phyloP scores from a whole-genome alignment of 306 rosid genomes.

The Argentina anserina region DNA sequence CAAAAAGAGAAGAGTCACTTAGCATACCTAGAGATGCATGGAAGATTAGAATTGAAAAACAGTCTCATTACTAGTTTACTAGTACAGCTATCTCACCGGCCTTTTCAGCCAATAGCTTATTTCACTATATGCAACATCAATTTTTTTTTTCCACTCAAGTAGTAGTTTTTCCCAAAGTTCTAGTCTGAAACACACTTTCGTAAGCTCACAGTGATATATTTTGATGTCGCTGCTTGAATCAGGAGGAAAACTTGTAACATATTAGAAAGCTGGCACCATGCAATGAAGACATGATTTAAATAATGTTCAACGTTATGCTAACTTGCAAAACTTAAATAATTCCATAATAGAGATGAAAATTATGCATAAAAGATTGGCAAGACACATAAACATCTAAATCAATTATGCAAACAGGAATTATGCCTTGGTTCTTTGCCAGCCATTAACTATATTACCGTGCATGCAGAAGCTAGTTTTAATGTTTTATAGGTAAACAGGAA shows the following conservation, averaged over 20 bases:
- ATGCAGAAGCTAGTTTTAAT: too few species aligned
- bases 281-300: neutral
- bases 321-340: neutral
- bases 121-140: slow-evolving; percentile 73
- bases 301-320: neutral
- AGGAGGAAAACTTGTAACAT: slow-evolving; percentile 11
- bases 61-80: neutral
- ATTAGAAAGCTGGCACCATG: neutral
- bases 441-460: too few species aligned
- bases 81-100: slow-evolving; percentile 50
- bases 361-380: neutral
- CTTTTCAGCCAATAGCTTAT: slow-evolving; percentile 69
- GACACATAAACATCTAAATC: neutral
- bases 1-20: neutral
- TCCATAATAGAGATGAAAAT: neutral
- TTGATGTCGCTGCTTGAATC: slow-evolving; percentile 69
- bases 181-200: slow-evolving; percentile 70
- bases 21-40: neutral
- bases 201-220: slow-evolving; percentile 62
- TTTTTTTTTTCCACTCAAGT: slow-evolving; percentile 77
- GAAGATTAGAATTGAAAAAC: neutral
- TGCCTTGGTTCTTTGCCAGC: too few species aligned
- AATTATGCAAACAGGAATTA: too few species aligned
- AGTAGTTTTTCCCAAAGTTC: slow-evolving; percentile 93
- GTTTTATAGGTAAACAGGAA: too few species aligned